Percentiles rank a stretch among this genome's conserved stretches.
These are phyloP conservation scores for Pseudoturritis turrita DNA, from an alignment of 345 rosid species.

Conservation along the genomic window DNA sequence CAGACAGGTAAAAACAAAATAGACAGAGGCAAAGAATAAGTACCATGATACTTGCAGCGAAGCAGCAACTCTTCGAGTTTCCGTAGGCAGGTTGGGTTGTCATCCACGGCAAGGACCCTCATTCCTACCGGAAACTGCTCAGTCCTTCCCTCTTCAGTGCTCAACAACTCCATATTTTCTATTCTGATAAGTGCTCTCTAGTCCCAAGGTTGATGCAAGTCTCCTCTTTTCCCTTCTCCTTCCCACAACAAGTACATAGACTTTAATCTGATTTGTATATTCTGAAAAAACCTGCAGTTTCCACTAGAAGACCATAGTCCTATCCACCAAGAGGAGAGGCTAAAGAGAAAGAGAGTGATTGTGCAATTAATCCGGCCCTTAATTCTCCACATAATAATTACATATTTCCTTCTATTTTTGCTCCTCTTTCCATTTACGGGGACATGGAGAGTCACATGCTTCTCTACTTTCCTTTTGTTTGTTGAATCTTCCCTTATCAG, in stretches of 20 bases:
- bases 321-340: neutral
- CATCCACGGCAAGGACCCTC: slow-evolving; percentile 86
- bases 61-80: slow-evolving; percentile 59
- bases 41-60: slow-evolving; percentile 73
- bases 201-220: neutral
- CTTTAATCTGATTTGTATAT: neutral
- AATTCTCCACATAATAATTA: slow-evolving; percentile 13
- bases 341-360: slow-evolving; percentile 4
- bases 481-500: slow-evolving; percentile 29
- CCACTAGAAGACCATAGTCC: slow-evolving; percentile 2
- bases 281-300: neutral
- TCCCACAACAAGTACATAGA: slow-evolving; percentile 6
- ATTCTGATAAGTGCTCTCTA: neutral
- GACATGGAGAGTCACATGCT: slow-evolving; percentile 31
- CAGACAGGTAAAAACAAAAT: neutral
- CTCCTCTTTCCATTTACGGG: slow-evolving; percentile 11
- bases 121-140: slow-evolving; percentile 71
- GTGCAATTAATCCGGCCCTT: slow-evolving; percentile 28
- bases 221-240: neutral
- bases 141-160: neutral
- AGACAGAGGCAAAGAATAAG: neutral
- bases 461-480: slow-evolving; percentile 25
- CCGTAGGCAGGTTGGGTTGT: slow-evolving; percentile 65
- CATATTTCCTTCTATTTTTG: slow-evolving; percentile 23
- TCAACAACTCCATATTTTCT: slow-evolving; percentile 18